phyloP scores from a whole-genome alignment of 768 basidiomycete genomes.

The Lyophyllum atratum region DNA sequence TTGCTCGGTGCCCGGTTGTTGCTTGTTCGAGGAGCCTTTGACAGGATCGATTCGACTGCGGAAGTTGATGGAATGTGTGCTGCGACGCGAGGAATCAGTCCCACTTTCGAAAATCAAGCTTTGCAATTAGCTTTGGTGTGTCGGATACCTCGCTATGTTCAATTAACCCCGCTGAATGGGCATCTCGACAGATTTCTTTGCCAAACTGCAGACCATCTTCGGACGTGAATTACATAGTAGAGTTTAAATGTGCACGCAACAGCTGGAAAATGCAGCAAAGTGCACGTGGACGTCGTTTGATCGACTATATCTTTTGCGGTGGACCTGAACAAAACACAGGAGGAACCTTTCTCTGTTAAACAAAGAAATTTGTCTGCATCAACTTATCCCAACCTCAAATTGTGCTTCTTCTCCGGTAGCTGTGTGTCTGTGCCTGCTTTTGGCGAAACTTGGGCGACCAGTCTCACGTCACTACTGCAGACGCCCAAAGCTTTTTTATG shows the following conservation, averaged over 20 bases:
- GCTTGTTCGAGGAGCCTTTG: background rate
- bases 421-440: no score
- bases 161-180: background rate
- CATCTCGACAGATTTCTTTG: background rate
- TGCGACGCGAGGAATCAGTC: background rate
- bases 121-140: background rate
- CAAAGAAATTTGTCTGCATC: no score
- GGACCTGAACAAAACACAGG: no score
- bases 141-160: background rate
- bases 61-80: background rate
- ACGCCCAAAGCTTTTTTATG: background rate
- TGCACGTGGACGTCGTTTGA: background rate
- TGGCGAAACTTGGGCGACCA: no score
- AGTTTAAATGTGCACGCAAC: background rate
- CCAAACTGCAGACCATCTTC: background rate
- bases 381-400: no score
- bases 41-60: background rate
- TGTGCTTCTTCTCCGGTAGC: no score
- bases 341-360: no score
- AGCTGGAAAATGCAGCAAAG: background rate
- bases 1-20: background rate
- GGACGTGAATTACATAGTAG: background rate
- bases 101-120: background rate
- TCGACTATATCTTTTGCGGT: no score
- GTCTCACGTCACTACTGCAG: background rate